These are phyloP conservation scores for Hypsizygus ulmarius DNA, from an alignment of 1,284 basidiomycete genomes.

Conservation along the genomic window DNA sequence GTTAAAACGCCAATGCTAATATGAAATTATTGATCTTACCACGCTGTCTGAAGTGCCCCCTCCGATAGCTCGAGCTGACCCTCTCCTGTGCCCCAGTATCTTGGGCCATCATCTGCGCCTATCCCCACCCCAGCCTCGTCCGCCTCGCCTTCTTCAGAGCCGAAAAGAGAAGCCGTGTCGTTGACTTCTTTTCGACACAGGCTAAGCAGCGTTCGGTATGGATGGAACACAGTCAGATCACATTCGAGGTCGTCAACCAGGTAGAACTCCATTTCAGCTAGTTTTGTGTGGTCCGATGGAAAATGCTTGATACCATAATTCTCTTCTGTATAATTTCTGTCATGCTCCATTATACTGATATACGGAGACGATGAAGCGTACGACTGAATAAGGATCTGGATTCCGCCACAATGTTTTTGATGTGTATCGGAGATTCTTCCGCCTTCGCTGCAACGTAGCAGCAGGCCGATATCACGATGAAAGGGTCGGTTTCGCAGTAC, in stretches of 20 bases:
- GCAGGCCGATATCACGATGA: constrained; percentile 89
- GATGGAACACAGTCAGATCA: constrained; percentile 91
- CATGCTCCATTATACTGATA: background rate
- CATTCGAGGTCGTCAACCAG: constrained; percentile 96
- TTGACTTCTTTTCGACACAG: constrained; percentile 57
- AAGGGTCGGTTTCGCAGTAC: constrained; percentile 93
- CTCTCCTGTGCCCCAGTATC: constrained; percentile 76
- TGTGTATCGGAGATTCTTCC: constrained; percentile 93
- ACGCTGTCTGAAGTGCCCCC: constrained; percentile 72
- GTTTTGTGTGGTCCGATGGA: constrained; percentile 82
- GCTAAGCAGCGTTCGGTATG: constrained; percentile 83
- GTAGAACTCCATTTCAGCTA: constrained; percentile 99
- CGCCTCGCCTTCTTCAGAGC: constrained; percentile 50
- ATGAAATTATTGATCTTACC: constrained; percentile 39
- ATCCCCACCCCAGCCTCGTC: constrained; percentile 61
- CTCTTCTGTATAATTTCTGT: constrained; percentile 38
- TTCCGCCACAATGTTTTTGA: constrained; percentile 89
- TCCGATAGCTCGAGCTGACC: constrained; percentile 66
- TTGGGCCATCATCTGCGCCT: constrained; percentile 53
- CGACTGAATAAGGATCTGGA: constrained; percentile 77
- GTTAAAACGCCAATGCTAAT: background rate
- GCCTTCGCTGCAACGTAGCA: constrained; percentile 96
- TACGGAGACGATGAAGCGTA: constrained; percentile 35
- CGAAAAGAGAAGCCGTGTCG: constrained; percentile 23
- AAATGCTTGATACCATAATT: constrained; percentile 75